Conservation (phyloP, 1,139 yeast species). For the Yamadazyma mexicana region DNA sequence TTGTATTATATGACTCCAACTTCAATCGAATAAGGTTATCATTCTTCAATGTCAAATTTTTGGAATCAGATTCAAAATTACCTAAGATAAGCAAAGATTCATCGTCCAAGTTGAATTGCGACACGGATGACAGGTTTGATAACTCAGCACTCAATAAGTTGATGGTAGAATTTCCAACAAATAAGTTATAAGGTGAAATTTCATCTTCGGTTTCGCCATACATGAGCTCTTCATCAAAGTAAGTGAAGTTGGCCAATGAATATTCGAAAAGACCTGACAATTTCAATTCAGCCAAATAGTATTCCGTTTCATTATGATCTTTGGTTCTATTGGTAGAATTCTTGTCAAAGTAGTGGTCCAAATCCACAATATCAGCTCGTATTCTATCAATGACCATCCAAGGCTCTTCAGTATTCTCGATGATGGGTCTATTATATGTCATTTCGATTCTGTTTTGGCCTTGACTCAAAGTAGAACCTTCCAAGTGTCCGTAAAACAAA, state of each 20-base stretch:
- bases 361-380: constrained; percentile 51
- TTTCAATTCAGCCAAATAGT: constrained; percentile 27
- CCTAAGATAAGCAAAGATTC: constrained; percentile 45
- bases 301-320: constrained; percentile 14
- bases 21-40: constrained; percentile 28
- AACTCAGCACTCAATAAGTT: constrained; percentile 60
- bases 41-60: constrained; percentile 29
- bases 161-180: constrained; percentile 68
- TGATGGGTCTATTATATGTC: constrained; percentile 35
- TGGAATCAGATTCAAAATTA: constrained; percentile 40
- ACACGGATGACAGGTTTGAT: constrained; percentile 42
- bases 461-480: constrained; percentile 40
- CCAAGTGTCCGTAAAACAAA: constrained; percentile 68
- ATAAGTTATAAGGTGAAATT: constrained; percentile 32
- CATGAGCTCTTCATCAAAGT: constrained; percentile 31
- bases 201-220: constrained; percentile 23
- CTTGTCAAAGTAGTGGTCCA: constrained; percentile 41
- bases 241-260: constrained; percentile 66
- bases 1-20: constrained; percentile 30
- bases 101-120: constrained; percentile 23
- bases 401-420: constrained; percentile 22
- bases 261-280: constrained; percentile 84
- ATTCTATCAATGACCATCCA: constrained; percentile 76
- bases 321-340: constrained; percentile 34
- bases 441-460: constrained; percentile 54